A percentile compares a stretch with the other conserved stretches of the same genome.
These are phyloP conservation scores for Aspergillus awamori DNA, from an alignment of 2,329 filamentous ascomycete genomes.

Conservation along the genomic window DNA sequence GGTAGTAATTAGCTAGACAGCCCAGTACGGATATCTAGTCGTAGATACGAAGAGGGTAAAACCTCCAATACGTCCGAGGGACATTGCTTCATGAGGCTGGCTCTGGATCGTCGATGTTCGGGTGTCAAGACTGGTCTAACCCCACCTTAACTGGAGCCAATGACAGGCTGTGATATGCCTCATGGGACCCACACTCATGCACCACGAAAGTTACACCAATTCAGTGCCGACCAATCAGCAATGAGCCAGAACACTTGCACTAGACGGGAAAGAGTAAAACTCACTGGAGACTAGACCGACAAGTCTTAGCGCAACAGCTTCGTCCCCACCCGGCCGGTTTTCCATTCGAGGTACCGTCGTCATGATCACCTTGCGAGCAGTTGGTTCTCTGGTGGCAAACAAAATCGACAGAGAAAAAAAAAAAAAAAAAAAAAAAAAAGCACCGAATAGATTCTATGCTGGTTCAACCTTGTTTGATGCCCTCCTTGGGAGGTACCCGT, in stretches of 20 bases:
- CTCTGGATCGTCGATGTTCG: constrained; percentile 3
- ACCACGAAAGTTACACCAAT: constrained; percentile 3
- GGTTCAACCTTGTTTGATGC: not conserved
- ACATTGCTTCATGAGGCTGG: constrained; percentile 3
- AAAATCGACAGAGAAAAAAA: not conserved
- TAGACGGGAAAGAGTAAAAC: not conserved
- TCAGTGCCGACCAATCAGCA: not conserved
- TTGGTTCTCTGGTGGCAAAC: not conserved
- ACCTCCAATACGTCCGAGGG: not conserved
- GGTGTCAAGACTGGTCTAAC: constrained; percentile 1
- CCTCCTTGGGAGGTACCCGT: not conserved
- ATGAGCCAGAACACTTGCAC: not conserved
- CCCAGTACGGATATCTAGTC: not conserved
- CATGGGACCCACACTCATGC: not conserved
- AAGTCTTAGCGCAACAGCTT: not conserved
- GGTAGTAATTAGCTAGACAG: not conserved
- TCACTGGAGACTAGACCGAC: not conserved
- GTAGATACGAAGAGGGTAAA: not conserved
- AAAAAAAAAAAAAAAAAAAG: not conserved
- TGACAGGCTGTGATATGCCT: not conserved
- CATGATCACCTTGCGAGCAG: not conserved
- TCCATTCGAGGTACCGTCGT: not conserved
- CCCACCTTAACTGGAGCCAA: not conserved
- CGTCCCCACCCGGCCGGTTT: not conserved
- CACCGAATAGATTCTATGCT: not conserved